Conservation (phyloP, 768 basidiomycete species). For the Hydnum rufescens region DNA sequence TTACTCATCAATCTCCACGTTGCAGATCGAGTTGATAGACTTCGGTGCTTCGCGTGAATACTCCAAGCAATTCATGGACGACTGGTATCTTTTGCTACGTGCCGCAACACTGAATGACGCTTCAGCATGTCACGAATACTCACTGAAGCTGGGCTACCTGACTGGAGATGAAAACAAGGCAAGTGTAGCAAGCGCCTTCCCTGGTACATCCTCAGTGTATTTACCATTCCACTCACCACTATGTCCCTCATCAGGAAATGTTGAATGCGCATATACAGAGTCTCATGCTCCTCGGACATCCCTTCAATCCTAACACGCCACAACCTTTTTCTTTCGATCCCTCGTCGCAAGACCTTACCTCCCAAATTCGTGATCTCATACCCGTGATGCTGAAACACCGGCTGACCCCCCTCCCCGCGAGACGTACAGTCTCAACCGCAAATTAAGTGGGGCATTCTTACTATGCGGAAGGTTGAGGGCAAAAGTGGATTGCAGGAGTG, state of each 20-base stretch:
- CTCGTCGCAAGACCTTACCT: constrained; percentile 38
- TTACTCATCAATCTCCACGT: background rate
- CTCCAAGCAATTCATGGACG: constrained; percentile 66
- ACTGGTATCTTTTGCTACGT: constrained; percentile 67
- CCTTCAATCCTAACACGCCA: constrained; percentile 44
- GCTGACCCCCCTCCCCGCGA: constrained; percentile 79
- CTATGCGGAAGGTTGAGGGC: constrained; percentile 59
- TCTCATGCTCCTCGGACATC: constrained; percentile 65
- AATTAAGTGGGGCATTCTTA: constrained; percentile 66
- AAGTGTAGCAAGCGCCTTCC: constrained; percentile 3
- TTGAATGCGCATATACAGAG: constrained; percentile 68
- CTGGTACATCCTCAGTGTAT: background rate
- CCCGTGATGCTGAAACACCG: constrained; percentile 80
- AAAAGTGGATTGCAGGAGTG: constrained; percentile 42
- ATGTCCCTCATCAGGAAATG: constrained; percentile 46
- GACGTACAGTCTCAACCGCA: constrained; percentile 88
- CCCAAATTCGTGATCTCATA: constrained; percentile 57
- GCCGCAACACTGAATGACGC: constrained; percentile 56
- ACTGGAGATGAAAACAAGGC: constrained; percentile 78
- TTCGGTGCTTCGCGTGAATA: constrained; percentile 91
- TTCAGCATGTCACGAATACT: constrained; percentile 47
- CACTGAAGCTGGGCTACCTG: constrained; percentile 69
- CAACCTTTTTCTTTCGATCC: constrained; percentile 62
- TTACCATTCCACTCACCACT: too few relatives aligned
- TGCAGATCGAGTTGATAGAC: constrained; percentile 71